Conservation (phyloP, 208 protist species). For the Trypanosoma caninum region DNA sequence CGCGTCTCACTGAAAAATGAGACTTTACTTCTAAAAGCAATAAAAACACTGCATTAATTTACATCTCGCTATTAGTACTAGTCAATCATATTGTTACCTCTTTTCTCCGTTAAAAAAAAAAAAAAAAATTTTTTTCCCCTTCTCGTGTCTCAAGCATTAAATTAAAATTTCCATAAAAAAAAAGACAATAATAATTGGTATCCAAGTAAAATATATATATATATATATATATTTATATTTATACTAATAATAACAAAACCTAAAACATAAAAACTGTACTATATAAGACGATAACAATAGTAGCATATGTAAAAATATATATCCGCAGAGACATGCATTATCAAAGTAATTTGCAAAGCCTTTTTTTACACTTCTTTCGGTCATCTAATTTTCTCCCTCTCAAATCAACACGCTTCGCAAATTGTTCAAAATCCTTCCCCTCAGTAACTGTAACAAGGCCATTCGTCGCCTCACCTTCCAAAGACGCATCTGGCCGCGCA, state of each 20-base stretch:
- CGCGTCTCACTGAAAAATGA: no score
- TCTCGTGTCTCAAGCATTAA: no score
- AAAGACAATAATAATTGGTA: no score
- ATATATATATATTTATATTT: no score
- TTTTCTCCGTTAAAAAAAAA: no score
- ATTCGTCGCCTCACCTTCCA: neutral
- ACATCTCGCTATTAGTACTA: no score
- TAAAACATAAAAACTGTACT: neutral
- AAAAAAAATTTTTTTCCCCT: no score
- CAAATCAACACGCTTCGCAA: conserved; percentile 11
- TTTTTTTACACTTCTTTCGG: conserved; percentile 40
- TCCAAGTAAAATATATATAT: no score
- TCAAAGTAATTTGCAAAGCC: conserved; percentile 23
- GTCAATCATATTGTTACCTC: no score
- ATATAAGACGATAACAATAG: neutral
- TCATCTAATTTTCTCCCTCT: conserved; percentile 14
- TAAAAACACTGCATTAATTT: no score
- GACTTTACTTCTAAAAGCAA: no score
- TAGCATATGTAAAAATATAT: neutral
- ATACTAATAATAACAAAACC: neutral
- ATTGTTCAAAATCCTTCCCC: neutral
- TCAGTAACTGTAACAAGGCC: neutral
- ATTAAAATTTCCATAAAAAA: no score
- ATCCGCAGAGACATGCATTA: neutral
- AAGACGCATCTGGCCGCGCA: neutral